Evolutionary conservation across 1,284 basidiomycete genomes (phyloP), one percentile per base, ranked within the genome.

Genomic region (Irpex sp.): DNA sequence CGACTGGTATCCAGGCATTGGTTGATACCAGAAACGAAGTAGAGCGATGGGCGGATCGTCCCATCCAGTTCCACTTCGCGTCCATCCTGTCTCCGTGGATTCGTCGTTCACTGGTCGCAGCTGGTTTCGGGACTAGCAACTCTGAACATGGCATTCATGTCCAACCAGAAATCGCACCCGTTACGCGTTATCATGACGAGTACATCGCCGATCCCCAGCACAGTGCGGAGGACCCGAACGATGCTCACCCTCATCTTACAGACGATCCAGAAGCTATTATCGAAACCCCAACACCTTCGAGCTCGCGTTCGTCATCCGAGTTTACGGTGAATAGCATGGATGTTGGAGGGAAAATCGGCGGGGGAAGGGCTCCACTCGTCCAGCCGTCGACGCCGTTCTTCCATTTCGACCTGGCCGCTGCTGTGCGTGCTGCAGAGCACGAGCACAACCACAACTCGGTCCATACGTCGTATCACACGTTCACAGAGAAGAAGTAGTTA

Each of bases 51-150:
- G 85, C 89, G 3, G 86, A 94, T 68, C 83, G 81, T 63, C 83
- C 88, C 1, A 87, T 97, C 26, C 89, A 94, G 82, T 95, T 95
- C 80, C 92, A 95, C 76, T 95, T 96, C 74, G 88, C 90, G 8
- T 85, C 87, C 33, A 84, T 98, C 60, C 83, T 95, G 55, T 95
- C 93, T 0, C 94, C 95, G 0, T 98, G 96, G 97, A 94, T 95
- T 61, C 87, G 92, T 62, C 89, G 94, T 59, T 93, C 93, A 3
- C 83, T 97, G 54, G 82, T 93, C 64, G 93, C 92, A 17, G 94
- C 88, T 60, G 92, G 93, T 1, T 97, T 97, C 71, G 94, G 94
- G 3, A 47, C 61, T 31, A 83, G 87, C 3, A 69, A 73, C 5
- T 71, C 79, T 0, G 69, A 46, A 13, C 39, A 79, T 33, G 35